Base-by-base conservation (phyloP, 2,329 filamentous ascomycete genomes). In the Blastomyces gilchristii region DNA sequence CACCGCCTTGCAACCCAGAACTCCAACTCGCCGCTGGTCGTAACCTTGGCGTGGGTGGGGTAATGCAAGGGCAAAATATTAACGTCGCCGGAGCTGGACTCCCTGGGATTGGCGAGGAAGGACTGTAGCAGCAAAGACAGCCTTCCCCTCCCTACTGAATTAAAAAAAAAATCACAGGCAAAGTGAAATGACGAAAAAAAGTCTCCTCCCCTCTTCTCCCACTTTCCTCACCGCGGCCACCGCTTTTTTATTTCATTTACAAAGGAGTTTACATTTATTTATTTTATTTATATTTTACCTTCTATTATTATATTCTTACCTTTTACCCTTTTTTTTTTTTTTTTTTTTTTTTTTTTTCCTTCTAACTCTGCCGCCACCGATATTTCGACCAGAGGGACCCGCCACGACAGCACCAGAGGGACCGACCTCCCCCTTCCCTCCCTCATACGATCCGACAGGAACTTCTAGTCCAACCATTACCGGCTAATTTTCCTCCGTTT, bases 1-100 rank as follows among this genome's bases (percentile, higher is more conserved):
- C 91, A 14, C 88, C 91, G 31, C 88, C 89, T 61, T 97, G 92
- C 79, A 95, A 96, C 71, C 91, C 91, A 0, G 91, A 96, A 65
- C 85, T 88, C 67, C 83, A 85, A 71, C 74, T 84, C 62, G 79
- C 80, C 64, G 81, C 80, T 31, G 73, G 72, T 59, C 74, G 75
- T 63, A 74, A 72, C 63, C 62, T 77, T 60, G 73, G 71, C 59
- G 74, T 74, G 18, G 75, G 75, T 50, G 76, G 76, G 57, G 76
- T 78, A 58, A 78, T 78, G 75, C 76, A 78, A 63, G 77, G 76
- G 60, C 76, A 79, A 64, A 78, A 77, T 67, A 76, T 78, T 63
- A 78, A 78, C 63, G 76, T 79, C 68, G 76, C 77, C 67, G 77
- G 77, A 73, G 77, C 77, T 72, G 77, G 77, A 63, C 73, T 79